phyloP scores from a whole-genome alignment of 2,329 filamentous ascomycete genomes.

The Diplodia sapinea region DNA sequence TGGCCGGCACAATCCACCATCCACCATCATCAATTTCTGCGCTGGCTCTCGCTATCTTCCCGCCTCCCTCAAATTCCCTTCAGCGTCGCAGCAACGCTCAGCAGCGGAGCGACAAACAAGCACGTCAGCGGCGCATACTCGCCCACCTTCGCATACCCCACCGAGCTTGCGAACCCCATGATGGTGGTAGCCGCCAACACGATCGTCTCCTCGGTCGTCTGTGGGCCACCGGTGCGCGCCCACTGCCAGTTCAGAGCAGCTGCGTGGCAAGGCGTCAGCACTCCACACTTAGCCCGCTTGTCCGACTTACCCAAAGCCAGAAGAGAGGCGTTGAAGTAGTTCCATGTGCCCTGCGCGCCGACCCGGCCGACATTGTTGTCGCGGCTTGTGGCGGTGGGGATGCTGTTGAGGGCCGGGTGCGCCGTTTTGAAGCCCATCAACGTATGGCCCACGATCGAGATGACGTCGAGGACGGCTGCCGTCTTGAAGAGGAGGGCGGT shows the following conservation, averaged over 20 bases:
- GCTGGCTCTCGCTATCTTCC: too few species aligned
- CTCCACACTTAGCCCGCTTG: too few species aligned
- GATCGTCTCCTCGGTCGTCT: slow-evolving; percentile 11
- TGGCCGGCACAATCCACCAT: not conserved
- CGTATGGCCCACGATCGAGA: slow-evolving; percentile 9
- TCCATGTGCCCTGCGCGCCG: slow-evolving; percentile 6
- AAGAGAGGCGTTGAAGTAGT: slow-evolving; percentile 23
- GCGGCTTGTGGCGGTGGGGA: not conserved
- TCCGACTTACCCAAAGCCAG: slow-evolving; percentile 2
- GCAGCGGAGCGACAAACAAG: slow-evolving; percentile 11
- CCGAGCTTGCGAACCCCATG: slow-evolving; percentile 10
- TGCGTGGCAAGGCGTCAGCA: not conserved
- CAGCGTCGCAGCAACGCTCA: slow-evolving; percentile 10
- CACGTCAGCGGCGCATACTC: slow-evolving; percentile 14
- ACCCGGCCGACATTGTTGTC: slow-evolving; percentile 20
- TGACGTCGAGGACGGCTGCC: slow-evolving; percentile 14
- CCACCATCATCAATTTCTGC: too few species aligned
- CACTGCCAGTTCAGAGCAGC: slow-evolving; percentile 26
- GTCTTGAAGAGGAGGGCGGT: slow-evolving; percentile 19
- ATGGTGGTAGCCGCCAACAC: not conserved
- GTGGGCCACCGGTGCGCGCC: slow-evolving; percentile 23
- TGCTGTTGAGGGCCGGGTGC: slow-evolving; percentile 11
- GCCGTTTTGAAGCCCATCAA: slow-evolving; percentile 18
- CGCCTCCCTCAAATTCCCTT: not conserved
- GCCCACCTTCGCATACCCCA: slow-evolving; percentile 8